These are phyloP conservation scores for Metschnikowia reukaufii DNA, from an alignment of 805 yeast genomes.

Conservation along the genomic window DNA sequence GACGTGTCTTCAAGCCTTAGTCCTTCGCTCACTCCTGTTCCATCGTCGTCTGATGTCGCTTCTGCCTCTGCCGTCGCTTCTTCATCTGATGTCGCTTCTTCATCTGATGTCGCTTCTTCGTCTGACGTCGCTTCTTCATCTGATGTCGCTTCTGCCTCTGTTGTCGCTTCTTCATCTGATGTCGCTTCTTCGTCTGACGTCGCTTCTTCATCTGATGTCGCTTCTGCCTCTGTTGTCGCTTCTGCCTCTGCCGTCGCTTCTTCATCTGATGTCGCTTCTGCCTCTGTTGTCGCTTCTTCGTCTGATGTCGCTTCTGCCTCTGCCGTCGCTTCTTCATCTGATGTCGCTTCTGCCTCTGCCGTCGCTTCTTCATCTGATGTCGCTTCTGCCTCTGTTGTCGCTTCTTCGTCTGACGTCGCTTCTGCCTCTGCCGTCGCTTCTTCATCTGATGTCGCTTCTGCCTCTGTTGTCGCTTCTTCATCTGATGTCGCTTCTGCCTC, in stretches of 20 bases:
- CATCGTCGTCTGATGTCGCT: background rate
- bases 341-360: no score
- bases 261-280: no score
- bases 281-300: background rate
- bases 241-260: background rate
- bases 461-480: conserved; percentile 28
- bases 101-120: background rate
- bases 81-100: background rate
- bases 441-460: conserved; percentile 21
- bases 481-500: conserved; percentile 13
- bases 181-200: no score
- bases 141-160: background rate
- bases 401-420: background rate
- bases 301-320: background rate
- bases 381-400: background rate
- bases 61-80: background rate
- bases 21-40: conserved; percentile 16
- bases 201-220: no score
- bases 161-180: background rate
- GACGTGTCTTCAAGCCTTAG: conserved; percentile 11
- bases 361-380: no score
- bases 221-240: background rate
- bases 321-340: background rate
- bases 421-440: no score
- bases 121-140: no score